A percentile compares a stretch with the other conserved stretches of the same genome.
Evolutionary conservation across 495 filamentous ascomycete species (phyloP).

Genomic region (Penicillium turbatum): DNA sequence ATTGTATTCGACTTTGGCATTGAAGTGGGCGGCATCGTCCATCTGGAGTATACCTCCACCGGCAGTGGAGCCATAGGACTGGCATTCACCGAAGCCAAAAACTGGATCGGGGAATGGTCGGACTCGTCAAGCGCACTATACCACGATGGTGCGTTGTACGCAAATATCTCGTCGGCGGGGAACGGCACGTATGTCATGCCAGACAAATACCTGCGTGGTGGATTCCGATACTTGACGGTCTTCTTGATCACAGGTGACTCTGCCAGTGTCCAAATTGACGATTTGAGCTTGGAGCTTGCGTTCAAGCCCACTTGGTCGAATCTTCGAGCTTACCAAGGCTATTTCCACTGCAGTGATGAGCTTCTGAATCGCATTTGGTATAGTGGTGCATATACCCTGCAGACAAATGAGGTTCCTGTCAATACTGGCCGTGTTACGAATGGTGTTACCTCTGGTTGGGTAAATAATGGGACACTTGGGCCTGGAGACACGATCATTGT

Average conservation of each 20-base stretch:
- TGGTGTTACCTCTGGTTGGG: slow-evolving; percentile 48
- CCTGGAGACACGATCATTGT: slow-evolving; percentile 50
- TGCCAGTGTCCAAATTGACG: slow-evolving; percentile 34
- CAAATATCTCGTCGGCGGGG: slow-evolving; percentile 46
- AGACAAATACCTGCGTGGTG: slow-evolving; percentile 50
- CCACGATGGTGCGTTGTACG: slow-evolving; percentile 51
- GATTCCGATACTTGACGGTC: slow-evolving; percentile 56
- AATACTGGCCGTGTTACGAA: slow-evolving; percentile 51
- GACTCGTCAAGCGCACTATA: slow-evolving; percentile 55
- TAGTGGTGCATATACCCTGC: slow-evolving; percentile 58
- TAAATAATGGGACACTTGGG: slow-evolving; percentile 52
- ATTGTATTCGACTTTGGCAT: slow-evolving; percentile 56
- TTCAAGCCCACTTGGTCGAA: slow-evolving; percentile 66
- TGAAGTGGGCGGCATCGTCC: slow-evolving; percentile 55
- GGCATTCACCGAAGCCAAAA: slow-evolving; percentile 59
- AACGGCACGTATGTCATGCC: slow-evolving; percentile 49
- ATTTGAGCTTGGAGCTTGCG: slow-evolving; percentile 46
- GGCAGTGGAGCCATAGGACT: slow-evolving; percentile 50
- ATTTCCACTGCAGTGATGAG: slow-evolving; percentile 57
- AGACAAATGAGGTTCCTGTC: slow-evolving; percentile 54
- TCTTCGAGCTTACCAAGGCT: slow-evolving; percentile 57
- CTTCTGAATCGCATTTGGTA: slow-evolving; percentile 63
- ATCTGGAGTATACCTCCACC: slow-evolving; percentile 43
- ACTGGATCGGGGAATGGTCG: slow-evolving; percentile 58
- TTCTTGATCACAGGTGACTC: slow-evolving; percentile 42